Conservation (phyloP, 805 yeast species). For the Isabelozyma heimii region DNA sequence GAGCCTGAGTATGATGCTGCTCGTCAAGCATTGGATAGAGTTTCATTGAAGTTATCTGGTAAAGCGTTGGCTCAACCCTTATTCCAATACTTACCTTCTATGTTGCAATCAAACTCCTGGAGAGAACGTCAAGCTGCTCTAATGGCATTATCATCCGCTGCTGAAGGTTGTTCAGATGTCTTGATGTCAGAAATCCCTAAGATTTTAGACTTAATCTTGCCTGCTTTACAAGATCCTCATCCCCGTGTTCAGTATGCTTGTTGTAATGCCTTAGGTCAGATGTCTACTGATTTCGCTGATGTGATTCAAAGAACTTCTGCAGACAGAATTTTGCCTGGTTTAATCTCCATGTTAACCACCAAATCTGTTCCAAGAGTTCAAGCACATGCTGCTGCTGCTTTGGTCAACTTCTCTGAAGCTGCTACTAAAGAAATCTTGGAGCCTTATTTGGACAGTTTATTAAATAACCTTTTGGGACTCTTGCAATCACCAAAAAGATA, state of each 20-base stretch:
- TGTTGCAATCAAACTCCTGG: slow-evolving; percentile 80
- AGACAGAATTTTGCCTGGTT: slow-evolving; percentile 77
- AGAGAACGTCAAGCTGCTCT: slow-evolving; percentile 94
- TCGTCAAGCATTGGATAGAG: slow-evolving; percentile 90
- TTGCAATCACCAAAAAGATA: slow-evolving; percentile 85
- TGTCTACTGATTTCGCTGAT: slow-evolving; percentile 94
- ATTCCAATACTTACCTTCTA: slow-evolving; percentile 80
- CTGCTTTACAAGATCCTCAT: slow-evolving; percentile 81
- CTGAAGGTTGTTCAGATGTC: slow-evolving; percentile 94
- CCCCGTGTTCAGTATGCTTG: slow-evolving; percentile 96
- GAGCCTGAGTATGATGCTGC: slow-evolving; percentile 90
- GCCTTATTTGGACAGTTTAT: slow-evolving; percentile 84
- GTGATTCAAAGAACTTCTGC: slow-evolving; percentile 80
- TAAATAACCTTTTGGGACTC: slow-evolving; percentile 69
- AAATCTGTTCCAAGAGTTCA: slow-evolving; percentile 87
- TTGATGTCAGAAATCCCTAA: slow-evolving; percentile 78
- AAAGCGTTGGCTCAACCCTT: slow-evolving; percentile 79
- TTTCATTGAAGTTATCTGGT: slow-evolving; percentile 80
- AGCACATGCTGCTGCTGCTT: slow-evolving; percentile 98
- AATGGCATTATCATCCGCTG: slow-evolving; percentile 95
- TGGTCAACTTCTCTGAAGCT: slow-evolving; percentile 91
- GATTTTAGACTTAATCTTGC: slow-evolving; percentile 80
- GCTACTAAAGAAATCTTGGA: slow-evolving; percentile 84
- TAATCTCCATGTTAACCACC: slow-evolving; percentile 74
- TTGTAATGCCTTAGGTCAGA: slow-evolving; percentile 95